Evolutionary conservation across 2,329 filamentous ascomycete genomes (phyloP), one percentile per base, ranked within the genome.

Genomic region (Blastomyces percursus): DNA sequence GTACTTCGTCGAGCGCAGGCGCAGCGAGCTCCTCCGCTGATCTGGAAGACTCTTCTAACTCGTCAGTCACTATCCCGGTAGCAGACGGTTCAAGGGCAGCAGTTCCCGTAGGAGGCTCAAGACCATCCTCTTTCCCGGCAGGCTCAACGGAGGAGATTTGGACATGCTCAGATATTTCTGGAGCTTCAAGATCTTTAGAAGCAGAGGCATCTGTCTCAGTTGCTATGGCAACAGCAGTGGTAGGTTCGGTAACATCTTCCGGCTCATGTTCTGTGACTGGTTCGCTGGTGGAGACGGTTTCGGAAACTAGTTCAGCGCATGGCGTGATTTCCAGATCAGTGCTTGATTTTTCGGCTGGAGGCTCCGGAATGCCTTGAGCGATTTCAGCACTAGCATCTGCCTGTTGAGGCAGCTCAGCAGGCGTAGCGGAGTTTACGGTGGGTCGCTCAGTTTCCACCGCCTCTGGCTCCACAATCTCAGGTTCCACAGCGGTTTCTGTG

Each of bases 131-230:
- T 42, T 62, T 55, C 32, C 19, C 38, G 44, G 51, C 48, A 27
- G 63, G 58, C 30, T 65, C 64, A 16, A 58, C 54, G 16, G 61
- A 51, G 19, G 55, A 60, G 30, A 61, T 30, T 50, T 65, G 62
- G 19, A 63, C 57, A 7, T 35, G 55, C 42, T 63, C 30, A 6
- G 51, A 12, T 27, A 14, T 12, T 24, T 44, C 56, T 30, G 44
- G 5, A 63, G 64, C 64, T 54, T 63, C 60, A 11, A 40, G 52
- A 50, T 48, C 27, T 58, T 67, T 35, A 27, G 56, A 8, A 21
- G 40, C 12, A 27, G 40, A 32, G 1, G n/a, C 44, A 38, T 6
- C 3, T 19, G 21, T 1, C 9, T 52, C 24, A 3, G 30, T 24
- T 16, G 30, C n/a, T 32, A 61, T 48, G 30, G 44, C 61, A 32